Base-by-base conservation (phyloP, 176 grass and related monocot species). In the Chloris gayana region DNA sequence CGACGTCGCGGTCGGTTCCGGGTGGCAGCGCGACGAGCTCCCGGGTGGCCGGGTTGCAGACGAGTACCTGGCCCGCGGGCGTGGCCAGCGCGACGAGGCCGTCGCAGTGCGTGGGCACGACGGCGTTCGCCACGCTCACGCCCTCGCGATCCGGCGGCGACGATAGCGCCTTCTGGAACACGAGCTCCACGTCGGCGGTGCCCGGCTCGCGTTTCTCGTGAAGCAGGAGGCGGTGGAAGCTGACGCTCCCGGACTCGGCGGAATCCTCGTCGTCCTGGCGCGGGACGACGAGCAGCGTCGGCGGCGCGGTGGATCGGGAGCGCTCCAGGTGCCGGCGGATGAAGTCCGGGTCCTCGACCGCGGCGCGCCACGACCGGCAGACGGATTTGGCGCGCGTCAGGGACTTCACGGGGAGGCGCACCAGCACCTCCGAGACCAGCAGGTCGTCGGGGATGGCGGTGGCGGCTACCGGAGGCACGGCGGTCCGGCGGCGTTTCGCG, bases 41-140 rank as follows among this genome's bases (percentile, higher is more conserved):
- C 25, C 6, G 9, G 32, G 54, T 62, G 3, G 54, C 35, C 35
- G 51, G 54, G 73, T 76, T 76, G 54, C 54, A 75, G 1, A 76
- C 56, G 22, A 61, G 61, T 0, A 41, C 2, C 56, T 1, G 0
- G 14, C 14, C 51, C 6, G 32, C 9, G 12, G 30, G 1, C 18
- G 70, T 73, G 27, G 70, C 4, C 29, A 73, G 0, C 0, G 76
- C 83, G 45, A 79, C 25, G 0, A 85, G 58, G 34, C 75, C 83
- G 58, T 79, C 26, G 59, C 83, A 85, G 75, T 85, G 75, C 68
- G 34, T 17, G 18, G 58, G 3, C 21, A 2, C 0, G 73, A 84
- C 18, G 17, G 0, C 1, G 46, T 12, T 0, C 46, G 70, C n/a
- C 46, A 53, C 33, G 35, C 5, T 37, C 35, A 4, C 7, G 5